phyloP scores from a whole-genome alignment of 805 yeast genomes.

The Isabelozyma gotoi region DNA sequence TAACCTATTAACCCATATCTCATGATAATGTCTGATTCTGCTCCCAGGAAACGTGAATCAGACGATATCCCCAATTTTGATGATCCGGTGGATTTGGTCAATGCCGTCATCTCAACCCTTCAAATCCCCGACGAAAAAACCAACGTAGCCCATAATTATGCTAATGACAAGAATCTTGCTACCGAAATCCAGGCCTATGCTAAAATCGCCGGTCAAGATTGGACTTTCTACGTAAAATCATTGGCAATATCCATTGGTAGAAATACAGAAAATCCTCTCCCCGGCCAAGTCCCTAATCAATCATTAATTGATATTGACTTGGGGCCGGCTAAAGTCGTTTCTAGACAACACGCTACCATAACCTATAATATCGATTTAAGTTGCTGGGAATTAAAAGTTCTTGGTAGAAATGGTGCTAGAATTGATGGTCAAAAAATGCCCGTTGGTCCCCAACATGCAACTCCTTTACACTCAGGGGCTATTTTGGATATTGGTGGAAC shows the following conservation, averaged over 20 bases:
- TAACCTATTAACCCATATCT: background rate
- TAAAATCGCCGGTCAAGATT: constrained; percentile 85
- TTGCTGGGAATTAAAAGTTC: constrained; percentile 80
- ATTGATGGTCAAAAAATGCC: constrained; percentile 69
- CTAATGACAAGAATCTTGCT: constrained; percentile 68
- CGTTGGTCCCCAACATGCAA: constrained; percentile 48
- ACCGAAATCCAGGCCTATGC: constrained; percentile 97
- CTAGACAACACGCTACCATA: constrained; percentile 85
- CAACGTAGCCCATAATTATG: constrained; percentile 66
- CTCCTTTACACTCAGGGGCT: constrained; percentile 79
- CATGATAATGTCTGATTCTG: constrained; percentile 23
- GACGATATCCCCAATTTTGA: constrained; percentile 43
- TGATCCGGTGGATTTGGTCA: constrained; percentile 64
- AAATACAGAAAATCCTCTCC: constrained; percentile 48
- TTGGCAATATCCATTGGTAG: constrained; percentile 83
- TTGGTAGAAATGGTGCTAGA: constrained; percentile 92
- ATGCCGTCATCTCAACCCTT: constrained; percentile 71
- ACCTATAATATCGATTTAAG: constrained; percentile 72
- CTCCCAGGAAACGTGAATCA: constrained; percentile 29
- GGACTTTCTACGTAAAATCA: constrained; percentile 92
- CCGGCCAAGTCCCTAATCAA: constrained; percentile 3
- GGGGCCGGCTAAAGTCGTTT: constrained; percentile 97
- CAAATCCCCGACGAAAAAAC: constrained; percentile 72
- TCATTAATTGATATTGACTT: constrained; percentile 72
- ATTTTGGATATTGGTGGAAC: constrained; percentile 94